Evolutionary conservation across 2,329 filamentous ascomycete species (phyloP).

Genomic region (Gnomoniopsis smithogilvyi): DNA sequence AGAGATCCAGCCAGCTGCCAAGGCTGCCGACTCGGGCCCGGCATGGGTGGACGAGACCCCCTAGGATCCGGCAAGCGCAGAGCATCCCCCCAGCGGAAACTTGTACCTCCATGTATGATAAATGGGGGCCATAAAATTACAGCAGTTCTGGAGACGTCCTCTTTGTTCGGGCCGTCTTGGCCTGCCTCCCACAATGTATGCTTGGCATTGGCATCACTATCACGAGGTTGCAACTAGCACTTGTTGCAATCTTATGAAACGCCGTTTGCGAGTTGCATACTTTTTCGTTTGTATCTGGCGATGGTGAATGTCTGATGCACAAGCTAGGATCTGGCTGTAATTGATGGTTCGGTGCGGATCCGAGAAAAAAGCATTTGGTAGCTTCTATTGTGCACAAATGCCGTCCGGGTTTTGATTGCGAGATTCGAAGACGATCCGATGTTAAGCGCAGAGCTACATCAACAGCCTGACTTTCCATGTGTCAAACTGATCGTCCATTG

Average conservation of each 20-base stretch:
- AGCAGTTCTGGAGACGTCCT: neutral
- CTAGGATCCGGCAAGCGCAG: neutral
- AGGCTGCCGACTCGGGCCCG: neutral
- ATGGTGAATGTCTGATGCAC: neutral
- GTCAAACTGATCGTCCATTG: conserved; percentile 4
- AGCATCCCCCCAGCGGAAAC: too few relatives aligned
- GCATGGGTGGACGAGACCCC: neutral
- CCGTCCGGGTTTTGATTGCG: too few relatives aligned
- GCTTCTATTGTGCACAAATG: neutral
- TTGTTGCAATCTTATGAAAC: neutral
- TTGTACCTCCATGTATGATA: neutral
- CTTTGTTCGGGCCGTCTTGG: neutral
- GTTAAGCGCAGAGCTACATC: neutral
- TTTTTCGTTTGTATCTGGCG: neutral
- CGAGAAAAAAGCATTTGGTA: neutral
- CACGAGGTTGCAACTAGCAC: neutral
- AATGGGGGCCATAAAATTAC: neutral
- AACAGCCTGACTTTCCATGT: conserved; percentile 6
- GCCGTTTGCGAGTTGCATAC: neutral
- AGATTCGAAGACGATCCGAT: too few relatives aligned
- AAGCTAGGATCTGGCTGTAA: neutral
- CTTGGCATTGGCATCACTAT: neutral
- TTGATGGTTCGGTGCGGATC: neutral
- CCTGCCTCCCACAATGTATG: neutral
- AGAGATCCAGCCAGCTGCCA: neutral